Conservation (phyloP, 2,329 filamentous ascomycete species). For the Nannizziopsis barbatae region DNA sequence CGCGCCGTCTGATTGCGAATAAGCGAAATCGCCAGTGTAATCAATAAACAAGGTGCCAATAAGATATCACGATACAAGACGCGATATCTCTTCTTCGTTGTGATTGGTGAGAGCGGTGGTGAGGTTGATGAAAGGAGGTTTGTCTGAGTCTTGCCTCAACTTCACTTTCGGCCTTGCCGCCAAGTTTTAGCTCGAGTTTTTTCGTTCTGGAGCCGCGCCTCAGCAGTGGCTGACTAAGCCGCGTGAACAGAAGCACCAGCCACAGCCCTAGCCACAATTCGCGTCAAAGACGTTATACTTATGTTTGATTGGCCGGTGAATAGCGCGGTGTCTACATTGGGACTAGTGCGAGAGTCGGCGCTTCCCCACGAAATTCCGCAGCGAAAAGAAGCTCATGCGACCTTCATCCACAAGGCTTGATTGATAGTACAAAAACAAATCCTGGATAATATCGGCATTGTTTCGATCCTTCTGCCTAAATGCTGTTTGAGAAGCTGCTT, state of each 20-base stretch:
- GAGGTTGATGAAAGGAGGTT: slow-evolving; percentile 34
- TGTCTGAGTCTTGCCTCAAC: slow-evolving; percentile 32
- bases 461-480: background rate
- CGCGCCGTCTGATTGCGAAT: slow-evolving; percentile 21
- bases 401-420: background rate
- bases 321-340: background rate
- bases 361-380: slow-evolving; percentile 5
- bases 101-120: slow-evolving; percentile 23
- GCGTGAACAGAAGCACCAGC: slow-evolving; percentile 2
- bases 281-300: background rate
- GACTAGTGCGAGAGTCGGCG: slow-evolving; percentile 5
- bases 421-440: background rate
- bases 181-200: slow-evolving; percentile 31
- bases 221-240: slow-evolving; percentile 14
- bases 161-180: slow-evolving; percentile 25
- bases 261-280: background rate
- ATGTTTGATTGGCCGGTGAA: background rate
- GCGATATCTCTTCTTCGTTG: slow-evolving; percentile 31
- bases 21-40: slow-evolving; percentile 20
- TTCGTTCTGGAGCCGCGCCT: slow-evolving; percentile 10
- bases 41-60: slow-evolving; percentile 20
- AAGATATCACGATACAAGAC: slow-evolving; percentile 34
- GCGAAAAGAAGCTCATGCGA: background rate
- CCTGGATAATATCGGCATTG: background rate
- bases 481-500: background rate